Base-by-base conservation (phyloP, 441 rosid species). In the Cnidoscolus chayamansa region DNA sequence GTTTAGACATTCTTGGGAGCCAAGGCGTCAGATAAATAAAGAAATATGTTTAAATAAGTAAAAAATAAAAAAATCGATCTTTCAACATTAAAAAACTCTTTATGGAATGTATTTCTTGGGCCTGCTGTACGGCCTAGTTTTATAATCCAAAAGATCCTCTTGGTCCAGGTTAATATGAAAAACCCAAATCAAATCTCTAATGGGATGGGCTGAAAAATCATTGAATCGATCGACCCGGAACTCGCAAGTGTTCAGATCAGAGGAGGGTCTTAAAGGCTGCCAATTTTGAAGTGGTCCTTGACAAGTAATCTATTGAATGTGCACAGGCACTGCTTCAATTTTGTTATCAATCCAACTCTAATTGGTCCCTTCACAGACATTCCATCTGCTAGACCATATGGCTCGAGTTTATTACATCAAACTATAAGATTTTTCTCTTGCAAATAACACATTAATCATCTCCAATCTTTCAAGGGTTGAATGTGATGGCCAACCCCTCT, bases 331-430 rank as follows among this genome's bases (percentile, higher is more conserved):
- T 40, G 69, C 65, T 74, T 47, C 62, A 57, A 50, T 70, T 35
- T 73, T 58, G 51, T 48, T 68, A 19, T 54, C 67, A 50, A n/a
- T 67, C 76, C 65, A 78, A 57, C 73, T 15, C 67, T 9, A 67
- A 47, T 72, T 74, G 81, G 75, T 82, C 80, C 78, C 74, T 70
- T 77, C 49, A 48, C 43, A 58, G 72, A 70, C 78, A 80, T 79
- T 77, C 79, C 75, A 40, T 74, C 58, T 60, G 25, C 49, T 49
- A 55, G 8, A 54, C 32, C 16, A 35, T 71, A 32, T 53, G 71
- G 67, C 55, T 63, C 48, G 45, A 64, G 51, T 76, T 40, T 50
- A 63, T 61, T 65, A 50, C 73, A 53, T 48, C 51, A 48, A 12
- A 9, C 11, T 48, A 9, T 56, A 48, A 59, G 0, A 10, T 56